Evolutionary conservation across 176 grass and related monocot genomes (phyloP).

Genomic region (Aegilops longissima): DNA sequence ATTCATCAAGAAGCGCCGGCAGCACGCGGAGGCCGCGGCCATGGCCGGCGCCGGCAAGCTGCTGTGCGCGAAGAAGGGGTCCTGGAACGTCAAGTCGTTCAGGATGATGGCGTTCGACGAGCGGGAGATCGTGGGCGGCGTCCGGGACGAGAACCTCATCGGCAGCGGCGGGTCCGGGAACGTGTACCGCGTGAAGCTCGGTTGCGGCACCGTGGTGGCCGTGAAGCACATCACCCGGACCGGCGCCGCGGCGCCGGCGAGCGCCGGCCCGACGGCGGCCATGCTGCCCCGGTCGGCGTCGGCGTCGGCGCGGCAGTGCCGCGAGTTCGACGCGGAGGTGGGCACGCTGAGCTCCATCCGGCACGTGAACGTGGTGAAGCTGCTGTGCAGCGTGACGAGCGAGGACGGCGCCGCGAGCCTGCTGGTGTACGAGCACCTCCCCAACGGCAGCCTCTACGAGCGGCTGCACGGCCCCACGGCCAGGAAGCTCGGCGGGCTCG

Average conservation of each 20-base stretch:
- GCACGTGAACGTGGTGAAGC: conserved; percentile 93
- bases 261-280: neutral
- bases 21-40: neutral
- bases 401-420: conserved; percentile 64
- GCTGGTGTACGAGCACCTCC: conserved; percentile 94
- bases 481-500: conserved; percentile 31
- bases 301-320: conserved; percentile 51
- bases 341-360: conserved; percentile 77
- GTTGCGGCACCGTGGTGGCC: conserved; percentile 50
- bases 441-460: conserved; percentile 79
- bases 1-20: conserved; percentile 40
- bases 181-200: conserved; percentile 81
- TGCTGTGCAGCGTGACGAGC: conserved; percentile 87
- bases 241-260: neutral
- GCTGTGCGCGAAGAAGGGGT: conserved; percentile 51
- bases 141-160: conserved; percentile 82
- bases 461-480: conserved; percentile 43
- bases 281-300: conserved; percentile 42
- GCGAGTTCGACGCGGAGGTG: conserved; percentile 90
- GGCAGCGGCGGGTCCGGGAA: conserved; percentile 85
- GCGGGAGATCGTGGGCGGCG: conserved; percentile 59
- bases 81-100: conserved; percentile 89
- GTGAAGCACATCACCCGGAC: conserved; percentile 75
- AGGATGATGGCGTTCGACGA: conserved; percentile 71
- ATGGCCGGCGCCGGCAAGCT: conserved; percentile 10